Evolutionary conservation across 495 filamentous ascomycete species (phyloP).

Genomic region (Copromyces sp.): DNA sequence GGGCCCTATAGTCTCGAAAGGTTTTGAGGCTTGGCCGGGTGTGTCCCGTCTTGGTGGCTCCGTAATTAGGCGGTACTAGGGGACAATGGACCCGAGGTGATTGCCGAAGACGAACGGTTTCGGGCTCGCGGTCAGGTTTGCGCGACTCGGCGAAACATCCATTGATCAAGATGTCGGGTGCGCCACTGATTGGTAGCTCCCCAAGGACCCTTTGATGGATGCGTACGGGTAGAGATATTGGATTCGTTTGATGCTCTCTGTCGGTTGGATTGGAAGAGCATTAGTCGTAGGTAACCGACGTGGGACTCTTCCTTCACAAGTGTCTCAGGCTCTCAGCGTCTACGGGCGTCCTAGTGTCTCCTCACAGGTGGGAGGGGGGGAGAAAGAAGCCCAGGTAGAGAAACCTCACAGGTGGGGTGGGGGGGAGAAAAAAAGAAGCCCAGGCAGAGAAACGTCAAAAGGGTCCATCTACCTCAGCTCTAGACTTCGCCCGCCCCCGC

Average conservation of each 20-base stretch:
- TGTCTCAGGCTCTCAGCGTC: background rate
- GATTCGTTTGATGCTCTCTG: background rate
- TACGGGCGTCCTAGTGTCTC: background rate
- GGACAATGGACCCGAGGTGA: background rate
- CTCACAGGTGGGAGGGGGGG: background rate
- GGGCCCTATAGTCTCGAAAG: background rate
- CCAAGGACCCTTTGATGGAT: background rate
- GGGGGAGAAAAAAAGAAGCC: background rate
- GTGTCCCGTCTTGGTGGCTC: background rate
- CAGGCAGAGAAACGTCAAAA: background rate
- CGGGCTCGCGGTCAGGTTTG: background rate
- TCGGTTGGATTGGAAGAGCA: background rate
- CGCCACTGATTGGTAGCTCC: background rate
- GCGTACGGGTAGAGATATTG: background rate
- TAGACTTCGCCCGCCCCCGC: background rate
- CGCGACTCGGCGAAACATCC: background rate
- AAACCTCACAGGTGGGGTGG: background rate
- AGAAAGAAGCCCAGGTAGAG: background rate
- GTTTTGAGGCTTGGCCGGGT: background rate
- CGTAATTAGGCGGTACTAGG: background rate
- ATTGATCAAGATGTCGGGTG: background rate
- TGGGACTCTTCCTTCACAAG: background rate
- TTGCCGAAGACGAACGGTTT: background rate
- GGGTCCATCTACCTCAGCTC: background rate
- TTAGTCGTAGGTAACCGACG: background rate